Conservation (phyloP, 495 filamentous ascomycete species). For the Aspergillus mulundensis region DNA sequence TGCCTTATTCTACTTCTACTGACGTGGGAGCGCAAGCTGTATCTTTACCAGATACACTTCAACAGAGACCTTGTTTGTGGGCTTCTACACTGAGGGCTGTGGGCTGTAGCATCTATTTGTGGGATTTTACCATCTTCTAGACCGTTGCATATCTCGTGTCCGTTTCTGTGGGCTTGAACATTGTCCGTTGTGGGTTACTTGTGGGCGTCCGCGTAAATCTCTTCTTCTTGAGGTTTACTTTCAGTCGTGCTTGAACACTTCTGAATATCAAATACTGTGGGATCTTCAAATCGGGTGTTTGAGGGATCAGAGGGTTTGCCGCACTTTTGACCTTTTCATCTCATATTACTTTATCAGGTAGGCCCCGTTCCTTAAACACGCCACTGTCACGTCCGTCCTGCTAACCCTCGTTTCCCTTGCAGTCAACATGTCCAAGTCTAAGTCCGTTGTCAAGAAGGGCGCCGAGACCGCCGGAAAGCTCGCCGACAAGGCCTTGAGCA, state of each 20-base stretch:
- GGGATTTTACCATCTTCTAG: slow-evolving; percentile 41
- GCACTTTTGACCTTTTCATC: slow-evolving; percentile 27
- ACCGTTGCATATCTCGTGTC: slow-evolving; percentile 43
- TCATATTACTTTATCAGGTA: slow-evolving; percentile 8
- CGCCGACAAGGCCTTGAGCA: slow-evolving; percentile 45
- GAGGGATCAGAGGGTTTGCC: slow-evolving; percentile 43
- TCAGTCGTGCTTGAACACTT: slow-evolving; percentile 28
- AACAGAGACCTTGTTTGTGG: slow-evolving; percentile 48
- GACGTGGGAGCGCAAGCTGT: slow-evolving; percentile 37
- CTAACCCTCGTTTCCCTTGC: slow-evolving; percentile 15
- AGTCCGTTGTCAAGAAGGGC: slow-evolving; percentile 40
- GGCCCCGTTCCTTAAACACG: neutral
- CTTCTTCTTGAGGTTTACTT: slow-evolving; percentile 19
- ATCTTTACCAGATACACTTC: slow-evolving; percentile 40
- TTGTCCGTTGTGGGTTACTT: slow-evolving; percentile 46
- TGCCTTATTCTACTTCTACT: slow-evolving; percentile 24
- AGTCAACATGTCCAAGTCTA: slow-evolving; percentile 52
- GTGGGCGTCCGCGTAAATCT: slow-evolving; percentile 34
- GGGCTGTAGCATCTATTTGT: slow-evolving; percentile 45
- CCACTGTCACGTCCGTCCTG: slow-evolving; percentile 1
- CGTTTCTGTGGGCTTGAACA: slow-evolving; percentile 48
- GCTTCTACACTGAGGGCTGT: slow-evolving; percentile 49
- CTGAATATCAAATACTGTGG: slow-evolving; percentile 26
- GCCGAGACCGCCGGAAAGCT: slow-evolving; percentile 41
- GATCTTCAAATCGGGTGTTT: slow-evolving; percentile 39